A percentile compares a stretch with the other conserved stretches of the same genome.
Conservation (phyloP, 495 filamentous ascomycete species). For the Neurospora sublineolata region DNA sequence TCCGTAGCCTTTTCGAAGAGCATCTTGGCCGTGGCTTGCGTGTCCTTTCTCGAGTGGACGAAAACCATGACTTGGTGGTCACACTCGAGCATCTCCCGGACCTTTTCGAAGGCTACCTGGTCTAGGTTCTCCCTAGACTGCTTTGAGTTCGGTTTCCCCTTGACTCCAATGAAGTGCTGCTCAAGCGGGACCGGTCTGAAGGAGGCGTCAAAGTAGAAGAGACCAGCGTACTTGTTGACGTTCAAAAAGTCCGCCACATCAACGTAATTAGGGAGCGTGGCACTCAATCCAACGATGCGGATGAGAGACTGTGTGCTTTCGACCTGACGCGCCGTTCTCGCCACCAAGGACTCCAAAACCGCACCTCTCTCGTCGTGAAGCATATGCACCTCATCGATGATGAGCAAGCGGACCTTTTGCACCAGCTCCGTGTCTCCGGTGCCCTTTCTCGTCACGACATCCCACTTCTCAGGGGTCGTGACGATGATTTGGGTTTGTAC, state of each 20-base stretch:
- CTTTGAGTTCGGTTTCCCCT: conserved; percentile 74
- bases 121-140: conserved; percentile 82
- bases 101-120: conserved; percentile 77
- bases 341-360: conserved; percentile 89
- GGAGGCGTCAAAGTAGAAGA: conserved; percentile 95
- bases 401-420: conserved; percentile 89
- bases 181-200: conserved; percentile 94
- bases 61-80: conserved; percentile 98
- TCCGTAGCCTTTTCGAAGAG: conserved; percentile 80
- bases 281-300: conserved; percentile 86
- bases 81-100: conserved; percentile 76
- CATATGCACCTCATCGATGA: conserved; percentile 99
- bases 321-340: conserved; percentile 87
- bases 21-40: conserved; percentile 72
- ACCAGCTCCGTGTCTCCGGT: conserved; percentile 95
- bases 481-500: conserved; percentile 94
- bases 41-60: conserved; percentile 93
- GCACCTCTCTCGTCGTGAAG: conserved; percentile 95
- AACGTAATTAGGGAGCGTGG: conserved; percentile 89
- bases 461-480: conserved; percentile 98
- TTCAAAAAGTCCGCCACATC: conserved; percentile 95
- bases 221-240: conserved; percentile 81
- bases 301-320: conserved; percentile 97
- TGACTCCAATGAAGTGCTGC: conserved; percentile 94
- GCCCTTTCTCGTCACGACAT: conserved; percentile 92